Evolutionary conservation across 495 filamentous ascomycete genomes (phyloP).

Genomic region (Annulohypoxylon moriforme): DNA sequence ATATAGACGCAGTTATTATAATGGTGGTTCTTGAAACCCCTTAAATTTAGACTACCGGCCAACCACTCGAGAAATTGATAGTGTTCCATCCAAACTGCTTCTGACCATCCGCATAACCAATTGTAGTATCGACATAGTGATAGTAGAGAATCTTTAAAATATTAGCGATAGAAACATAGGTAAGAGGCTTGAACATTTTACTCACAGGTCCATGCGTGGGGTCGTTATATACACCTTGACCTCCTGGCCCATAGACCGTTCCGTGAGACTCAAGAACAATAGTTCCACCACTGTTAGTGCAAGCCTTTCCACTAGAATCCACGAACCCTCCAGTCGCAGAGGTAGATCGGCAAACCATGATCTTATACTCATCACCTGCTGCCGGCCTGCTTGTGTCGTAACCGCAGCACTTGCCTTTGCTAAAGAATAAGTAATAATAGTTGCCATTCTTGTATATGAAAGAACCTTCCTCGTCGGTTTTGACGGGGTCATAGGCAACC

Average conservation of each 20-base stretch:
- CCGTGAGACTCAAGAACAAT: slow-evolving; percentile 70
- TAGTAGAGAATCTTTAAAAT: slow-evolving; percentile 72
- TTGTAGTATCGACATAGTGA: slow-evolving; percentile 72
- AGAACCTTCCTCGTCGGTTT: slow-evolving; percentile 67
- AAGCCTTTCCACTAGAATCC: slow-evolving; percentile 67
- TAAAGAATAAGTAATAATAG: slow-evolving; percentile 77
- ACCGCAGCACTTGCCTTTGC: slow-evolving; percentile 69
- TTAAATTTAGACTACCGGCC: slow-evolving; percentile 64
- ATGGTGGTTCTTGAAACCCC: background rate
- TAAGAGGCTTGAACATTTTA: slow-evolving; percentile 23
- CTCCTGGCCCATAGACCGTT: slow-evolving; percentile 76
- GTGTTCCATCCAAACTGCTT: slow-evolving; percentile 76
- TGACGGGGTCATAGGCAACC: slow-evolving; percentile 66
- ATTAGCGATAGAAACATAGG: background rate
- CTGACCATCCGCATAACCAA: slow-evolving; percentile 72
- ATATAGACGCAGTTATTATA: no score
- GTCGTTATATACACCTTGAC: slow-evolving; percentile 64
- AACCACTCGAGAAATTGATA: slow-evolving; percentile 72
- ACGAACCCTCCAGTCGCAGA: slow-evolving; percentile 67
- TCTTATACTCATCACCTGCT: slow-evolving; percentile 71
- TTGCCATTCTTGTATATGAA: slow-evolving; percentile 65
- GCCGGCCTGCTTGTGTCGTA: slow-evolving; percentile 62
- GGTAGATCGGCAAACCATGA: slow-evolving; percentile 70
- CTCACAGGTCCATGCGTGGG: slow-evolving; percentile 50
- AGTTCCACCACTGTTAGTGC: slow-evolving; percentile 70